A percentile compares a stretch with the other conserved stretches of the same genome.
phyloP scores from a whole-genome alignment of 352 stramenopile genomes.

The Pythium monospermum region DNA sequence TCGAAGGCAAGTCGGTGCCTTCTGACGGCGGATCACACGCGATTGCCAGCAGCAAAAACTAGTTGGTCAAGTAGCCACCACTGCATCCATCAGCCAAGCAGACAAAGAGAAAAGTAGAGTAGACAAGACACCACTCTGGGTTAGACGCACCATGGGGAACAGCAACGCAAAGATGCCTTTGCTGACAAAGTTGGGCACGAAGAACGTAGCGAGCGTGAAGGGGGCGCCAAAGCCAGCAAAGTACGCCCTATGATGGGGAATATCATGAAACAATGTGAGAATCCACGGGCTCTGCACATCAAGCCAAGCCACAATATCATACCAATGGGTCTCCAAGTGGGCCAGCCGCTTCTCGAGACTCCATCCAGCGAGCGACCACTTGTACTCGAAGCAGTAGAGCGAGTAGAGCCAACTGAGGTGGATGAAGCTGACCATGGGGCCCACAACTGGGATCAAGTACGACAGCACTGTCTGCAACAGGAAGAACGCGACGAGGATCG shows the following conservation, averaged over 20 bases:
- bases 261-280: neutral
- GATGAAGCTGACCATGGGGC: slow-evolving; percentile 74
- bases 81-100: too few relatives aligned
- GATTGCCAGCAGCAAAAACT: slow-evolving; percentile 84
- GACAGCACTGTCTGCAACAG: slow-evolving; percentile 79
- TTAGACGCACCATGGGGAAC: slow-evolving; percentile 73
- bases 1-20: slow-evolving; percentile 31
- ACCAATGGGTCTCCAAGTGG: slow-evolving; percentile 84
- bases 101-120: too few relatives aligned
- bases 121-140: too few relatives aligned
- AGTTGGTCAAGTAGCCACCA: too few relatives aligned
- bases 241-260: slow-evolving; percentile 43
- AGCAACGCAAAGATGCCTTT: slow-evolving; percentile 87
- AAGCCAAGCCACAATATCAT: neutral
- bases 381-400: slow-evolving; percentile 91
- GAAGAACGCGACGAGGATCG: slow-evolving; percentile 84
- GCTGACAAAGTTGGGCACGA: slow-evolving; percentile 88
- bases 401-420: slow-evolving; percentile 86
- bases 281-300: neutral
- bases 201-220: slow-evolving; percentile 86
- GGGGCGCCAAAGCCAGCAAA: slow-evolving; percentile 84
- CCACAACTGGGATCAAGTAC: slow-evolving; percentile 74
- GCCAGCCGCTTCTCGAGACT: slow-evolving; percentile 73
- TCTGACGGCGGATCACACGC: slow-evolving; percentile 67
- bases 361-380: slow-evolving; percentile 85